phyloP scores from a whole-genome alignment of 352 stramenopile species.

The Achlya hypogyna region DNA sequence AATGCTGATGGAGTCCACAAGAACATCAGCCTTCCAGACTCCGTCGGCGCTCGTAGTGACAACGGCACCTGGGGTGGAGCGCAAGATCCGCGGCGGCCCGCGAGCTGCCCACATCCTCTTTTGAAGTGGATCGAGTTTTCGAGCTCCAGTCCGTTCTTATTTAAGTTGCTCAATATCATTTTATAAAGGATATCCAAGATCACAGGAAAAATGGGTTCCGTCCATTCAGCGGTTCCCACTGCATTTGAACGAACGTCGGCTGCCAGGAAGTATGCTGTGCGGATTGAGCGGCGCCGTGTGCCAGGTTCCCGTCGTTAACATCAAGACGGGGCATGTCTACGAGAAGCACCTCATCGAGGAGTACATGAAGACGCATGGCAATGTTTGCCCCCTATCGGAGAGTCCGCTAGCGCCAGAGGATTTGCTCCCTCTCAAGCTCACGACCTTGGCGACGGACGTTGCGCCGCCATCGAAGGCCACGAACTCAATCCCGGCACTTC shows the following conservation, averaged over 20 bases:
- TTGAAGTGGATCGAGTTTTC: background rate
- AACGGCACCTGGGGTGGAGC: background rate
- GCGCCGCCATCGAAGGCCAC: conserved; percentile 22
- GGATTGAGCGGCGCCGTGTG: conserved; percentile 76
- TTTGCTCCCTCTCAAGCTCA: conserved; percentile 47
- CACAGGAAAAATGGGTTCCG: background rate
- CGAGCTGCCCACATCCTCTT: conserved; percentile 15
- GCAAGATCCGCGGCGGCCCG: conserved; percentile 8
- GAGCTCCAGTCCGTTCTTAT: background rate
- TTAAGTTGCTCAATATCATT: background rate
- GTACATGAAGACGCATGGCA: conserved; percentile 37
- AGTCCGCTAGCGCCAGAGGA: conserved; percentile 30
- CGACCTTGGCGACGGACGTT: conserved; percentile 15
- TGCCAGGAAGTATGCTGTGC: conserved; percentile 46
- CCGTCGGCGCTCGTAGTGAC: background rate
- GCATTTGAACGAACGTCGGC: background rate
- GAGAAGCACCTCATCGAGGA: conserved; percentile 81
- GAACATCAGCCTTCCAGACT: conserved; percentile 12
- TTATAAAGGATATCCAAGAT: background rate
- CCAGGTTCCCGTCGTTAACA: conserved; percentile 66
- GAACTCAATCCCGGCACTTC: conserved; percentile 49
- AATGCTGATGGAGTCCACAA: background rate
- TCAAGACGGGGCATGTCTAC: conserved; percentile 81
- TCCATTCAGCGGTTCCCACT: conserved; percentile 14
- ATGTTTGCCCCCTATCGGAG: conserved; percentile 19